Base-by-base conservation (phyloP, 129 eudicot species). In the Rutidosis leptorrhynchoides region DNA sequence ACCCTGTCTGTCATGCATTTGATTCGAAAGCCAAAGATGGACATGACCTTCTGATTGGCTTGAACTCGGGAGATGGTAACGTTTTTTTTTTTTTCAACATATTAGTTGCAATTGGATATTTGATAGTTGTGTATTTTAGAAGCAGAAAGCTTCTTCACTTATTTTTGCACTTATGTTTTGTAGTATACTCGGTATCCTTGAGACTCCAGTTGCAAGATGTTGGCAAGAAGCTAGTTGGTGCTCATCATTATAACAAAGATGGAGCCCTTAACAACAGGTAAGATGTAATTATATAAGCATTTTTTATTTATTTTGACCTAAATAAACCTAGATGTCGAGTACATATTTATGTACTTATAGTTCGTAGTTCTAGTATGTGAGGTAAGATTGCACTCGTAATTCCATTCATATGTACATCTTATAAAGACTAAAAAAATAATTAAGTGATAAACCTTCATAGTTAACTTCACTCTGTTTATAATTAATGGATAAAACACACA, bases 171-270 rank as follows among this genome's bases (percentile, higher is more conserved):
- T 64, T 69, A 8, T 64, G 43, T 55, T 62, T 70, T 81, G 84
- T 70, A 83, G 95, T 89, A 21, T 89, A 89, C 77, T 83, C 88
- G 9, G 95, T 82, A 55, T 86, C 96, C 27, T 76, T 89, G 62
- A 75, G 96, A 58, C 85, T 83, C 51, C 96, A 86, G 61, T 71
- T 89, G 65, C 96, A 89, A 77, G 96, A 89, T 79, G 80, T 77
- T 61, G 93, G 93, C 43, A 89, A 89, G 84, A 89, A 85, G 81
- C 82, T 89, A 77, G 88, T 89, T 69, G 95, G 95, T 59, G 90
- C 90, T 19, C 95, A 89, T 70, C 96, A 85, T 79, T 89, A 89
- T 76, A 89, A 89, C 81, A 89, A 89, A 76, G 96, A 85, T 75
- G 96, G 96, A 49, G 26, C 90, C 42, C 72, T 89, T 55, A 89